Evolutionary conservation across 2,329 filamentous ascomycete species (phyloP), one percentile per base, ranked within the genome.

Genomic region (Colletotrichum eleusines): DNA sequence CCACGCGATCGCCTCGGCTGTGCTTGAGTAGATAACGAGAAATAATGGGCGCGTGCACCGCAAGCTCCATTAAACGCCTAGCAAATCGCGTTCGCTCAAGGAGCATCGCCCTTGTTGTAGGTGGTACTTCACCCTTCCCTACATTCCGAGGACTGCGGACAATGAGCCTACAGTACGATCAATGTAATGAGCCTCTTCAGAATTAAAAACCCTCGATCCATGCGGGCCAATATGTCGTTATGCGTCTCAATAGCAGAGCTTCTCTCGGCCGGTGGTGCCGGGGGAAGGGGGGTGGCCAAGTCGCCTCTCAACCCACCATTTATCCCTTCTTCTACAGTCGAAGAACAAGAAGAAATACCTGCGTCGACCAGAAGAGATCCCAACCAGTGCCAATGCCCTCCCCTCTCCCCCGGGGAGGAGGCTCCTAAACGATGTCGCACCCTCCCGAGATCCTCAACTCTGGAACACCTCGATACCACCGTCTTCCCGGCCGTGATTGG

Each of bases 191-290:
- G n/a, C n/a, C n/a, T n/a, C n/a, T n/a, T n/a, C 31, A 33, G 31
- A 33, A n/a, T n/a, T 11, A 35, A 11, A 38, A 2, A 14, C 11
- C 18, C 3, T 20, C 16, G 33, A 7, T 31, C 14, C 6, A 54
- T 33, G 55, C 62, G 40, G 63, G 14, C 31, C 67, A 23, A 61
- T 66, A 70, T 55, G 67, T 70, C 55, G 48, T 35, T 38, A 33
- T 20, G 33, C 26, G 67, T 66, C 28, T 70, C 63, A 70, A 66
- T 70, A 70, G 14, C 40, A 23, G 11, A 46, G 50, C 23, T 6
- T 16, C 1, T 51, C 35, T 54, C 63, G 55, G 63, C 67, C 48
- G 48, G n/a, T n/a, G 9, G 7, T 42, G 11, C 67, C 55, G 55
- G 4, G 35, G 35, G 35, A 1, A 14, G 38, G 38, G 6, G 38